Conservation (phyloP, 1,284 basidiomycete species). For the Ganoderma lingzhi region DNA sequence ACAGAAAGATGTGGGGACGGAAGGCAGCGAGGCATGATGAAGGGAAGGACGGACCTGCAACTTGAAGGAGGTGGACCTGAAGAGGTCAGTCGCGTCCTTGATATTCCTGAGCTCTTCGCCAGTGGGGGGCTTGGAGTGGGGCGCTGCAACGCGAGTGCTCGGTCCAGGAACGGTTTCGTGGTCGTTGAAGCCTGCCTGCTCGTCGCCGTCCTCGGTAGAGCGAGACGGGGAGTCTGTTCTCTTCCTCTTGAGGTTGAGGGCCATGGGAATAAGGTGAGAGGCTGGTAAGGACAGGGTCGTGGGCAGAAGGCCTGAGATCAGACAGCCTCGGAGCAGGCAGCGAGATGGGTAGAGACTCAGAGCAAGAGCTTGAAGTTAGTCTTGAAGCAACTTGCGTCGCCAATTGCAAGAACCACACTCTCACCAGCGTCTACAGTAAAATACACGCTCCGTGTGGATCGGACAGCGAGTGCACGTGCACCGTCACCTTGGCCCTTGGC, state of each 20-base stretch:
- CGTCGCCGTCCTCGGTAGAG: not conserved
- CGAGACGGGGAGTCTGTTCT: not conserved
- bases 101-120: conserved; percentile 81
- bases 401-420: too few relatives aligned
- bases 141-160: conserved; percentile 38
- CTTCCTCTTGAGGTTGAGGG: not conserved
- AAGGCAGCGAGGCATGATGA: not conserved
- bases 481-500: too few relatives aligned
- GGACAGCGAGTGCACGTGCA: not conserved
- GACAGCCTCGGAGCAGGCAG: not conserved
- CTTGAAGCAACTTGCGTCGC: too few relatives aligned
- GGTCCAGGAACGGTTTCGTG: not conserved
- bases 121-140: conserved; percentile 56
- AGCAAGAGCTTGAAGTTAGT: too few relatives aligned
- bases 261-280: not conserved
- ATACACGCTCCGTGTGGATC: too few relatives aligned
- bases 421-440: too few relatives aligned
- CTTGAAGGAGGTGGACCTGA: conserved; percentile 86
- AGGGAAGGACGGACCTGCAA: conserved; percentile 65
- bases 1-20: conserved; percentile 8
- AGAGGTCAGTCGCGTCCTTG: conserved; percentile 82
- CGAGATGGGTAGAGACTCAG: not conserved
- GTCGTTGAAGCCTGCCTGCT: not conserved
- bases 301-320: not conserved
- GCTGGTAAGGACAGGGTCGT: not conserved